Conservation (phyloP, 164 flowering plant genomes). For the Echeveria elegans region DNA sequence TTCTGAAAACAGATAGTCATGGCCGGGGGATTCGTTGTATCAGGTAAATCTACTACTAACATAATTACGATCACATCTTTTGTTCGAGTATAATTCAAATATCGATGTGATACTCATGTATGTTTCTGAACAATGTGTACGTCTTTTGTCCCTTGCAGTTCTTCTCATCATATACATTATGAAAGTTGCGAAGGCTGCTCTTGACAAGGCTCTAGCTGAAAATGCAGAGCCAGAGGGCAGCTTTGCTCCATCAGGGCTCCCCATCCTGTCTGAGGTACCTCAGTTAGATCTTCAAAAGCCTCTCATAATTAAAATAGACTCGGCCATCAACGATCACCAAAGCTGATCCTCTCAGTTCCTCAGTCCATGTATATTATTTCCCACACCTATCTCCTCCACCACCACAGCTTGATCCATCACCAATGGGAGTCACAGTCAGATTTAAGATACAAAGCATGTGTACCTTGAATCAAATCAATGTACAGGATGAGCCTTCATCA, state of each 20-base stretch:
- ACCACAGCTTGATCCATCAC: background rate
- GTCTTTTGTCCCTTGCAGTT: slow-evolving; percentile 30
- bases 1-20: slow-evolving; percentile 28
- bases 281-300: slow-evolving; percentile 57
- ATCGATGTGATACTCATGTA: background rate
- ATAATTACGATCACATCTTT: background rate
- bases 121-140: background rate
- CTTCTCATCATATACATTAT: slow-evolving; percentile 54
- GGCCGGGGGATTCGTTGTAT: slow-evolving; percentile 24
- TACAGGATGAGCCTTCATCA: background rate
- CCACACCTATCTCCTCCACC: background rate
- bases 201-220: slow-evolving; percentile 87
- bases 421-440: background rate
- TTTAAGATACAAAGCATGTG: background rate
- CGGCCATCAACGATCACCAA: slow-evolving; percentile 37
- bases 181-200: slow-evolving; percentile 70
- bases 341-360: slow-evolving; percentile 17
- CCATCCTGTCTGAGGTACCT: slow-evolving; percentile 28
- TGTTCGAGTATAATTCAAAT: background rate
- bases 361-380: slow-evolving; percentile 32
- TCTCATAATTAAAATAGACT: slow-evolving; percentile 64
- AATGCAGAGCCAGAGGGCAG: slow-evolving; percentile 41
- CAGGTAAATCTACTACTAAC: slow-evolving; percentile 23
- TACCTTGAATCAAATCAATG: background rate
- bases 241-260: slow-evolving; percentile 32